Base-by-base conservation (phyloP, 2,329 filamentous ascomycete species). In the Alternaria novae-zelandiae region DNA sequence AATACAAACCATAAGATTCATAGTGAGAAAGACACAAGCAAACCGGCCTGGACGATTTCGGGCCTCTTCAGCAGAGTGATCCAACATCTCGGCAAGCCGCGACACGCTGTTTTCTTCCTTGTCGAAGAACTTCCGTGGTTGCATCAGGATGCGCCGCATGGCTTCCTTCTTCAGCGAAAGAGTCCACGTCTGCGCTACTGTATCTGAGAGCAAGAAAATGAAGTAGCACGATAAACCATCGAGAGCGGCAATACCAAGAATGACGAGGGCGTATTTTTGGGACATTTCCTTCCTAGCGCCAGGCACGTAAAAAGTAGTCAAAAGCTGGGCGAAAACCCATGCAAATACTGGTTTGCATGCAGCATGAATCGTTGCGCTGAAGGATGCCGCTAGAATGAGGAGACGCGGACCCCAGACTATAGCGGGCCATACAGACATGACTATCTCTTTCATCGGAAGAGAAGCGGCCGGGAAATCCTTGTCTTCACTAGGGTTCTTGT, bases 11-110 rank as follows among this genome's bases (percentile, higher is more conserved):
- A 97, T 94, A 55, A 88, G 80, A 0, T 84, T 74, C 4, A 91
- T 89, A 10, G 90, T 87, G 13, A 94, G 83, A 1, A 91, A 79
- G 57, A 91, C 88, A 1, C 91, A 90, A 1, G 90, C 85, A 73
- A 97, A 97, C 2, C 91, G 87, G 2, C 92, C 91, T 0, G 97
- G 85, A 0, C 98, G 82, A 70, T 92, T 94, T 9, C 92, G 87
- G 87, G 96, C 94, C 75, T 97, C 93, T 76, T 98, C 94, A 0
- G 91, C 91, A 71, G 93, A 92, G 15, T 91, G 87, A 72, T 97
- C 93, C 0, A 98, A 85, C 47, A 87, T 90, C 64, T 92, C 89
- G 1, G 86, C 88, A 45, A 98, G 84, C 2, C 85, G 84, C 1
- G 84, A 83, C 0, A 90, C 82, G 0, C 86, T 87, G 76, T 96